Evolutionary conservation across 371 early-diverging fungal genomes (phyloP).

Genomic region (Mucor lusitanicus): DNA sequence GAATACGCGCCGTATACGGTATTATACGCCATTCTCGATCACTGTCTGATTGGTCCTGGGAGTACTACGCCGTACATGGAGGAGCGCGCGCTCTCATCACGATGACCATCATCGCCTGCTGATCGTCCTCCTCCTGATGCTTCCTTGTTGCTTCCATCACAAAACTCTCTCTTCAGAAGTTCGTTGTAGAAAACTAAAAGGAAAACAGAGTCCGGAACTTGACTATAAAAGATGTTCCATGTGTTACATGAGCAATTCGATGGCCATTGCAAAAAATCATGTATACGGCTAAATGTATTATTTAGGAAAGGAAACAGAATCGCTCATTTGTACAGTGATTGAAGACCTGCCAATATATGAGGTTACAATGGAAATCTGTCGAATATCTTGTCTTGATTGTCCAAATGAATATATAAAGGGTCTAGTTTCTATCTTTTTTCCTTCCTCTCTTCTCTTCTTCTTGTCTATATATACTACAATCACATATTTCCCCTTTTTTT

Average conservation of each 20-base stretch:
- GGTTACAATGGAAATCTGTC: not conserved
- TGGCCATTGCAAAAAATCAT: not conserved
- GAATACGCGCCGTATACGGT: not conserved
- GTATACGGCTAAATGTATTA: not conserved
- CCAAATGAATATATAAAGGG: not conserved
- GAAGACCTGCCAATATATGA: not conserved
- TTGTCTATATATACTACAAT: not conserved
- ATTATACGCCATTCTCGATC: no score
- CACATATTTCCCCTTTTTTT: no score
- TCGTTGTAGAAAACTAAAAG: not conserved
- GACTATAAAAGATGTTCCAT: not conserved
- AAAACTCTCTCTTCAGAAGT: not conserved
- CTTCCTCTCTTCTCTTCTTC: not conserved
- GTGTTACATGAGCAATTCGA: not conserved
- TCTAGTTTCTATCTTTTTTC: not conserved
- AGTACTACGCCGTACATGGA: no score
- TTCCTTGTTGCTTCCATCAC: no score
- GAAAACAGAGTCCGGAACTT: not conserved
- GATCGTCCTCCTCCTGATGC: not conserved
- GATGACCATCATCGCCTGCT: not conserved
- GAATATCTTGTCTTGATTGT: not conserved
- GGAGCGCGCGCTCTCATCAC: no score
- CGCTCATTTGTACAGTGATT: not conserved
- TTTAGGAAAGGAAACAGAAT: not conserved
- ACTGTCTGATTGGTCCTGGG: no score